Percentiles rank a stretch among this genome's conserved stretches.
phyloP scores from a whole-genome alignment of 805 yeast genomes.

The Schwanniomyces sp. region DNA sequence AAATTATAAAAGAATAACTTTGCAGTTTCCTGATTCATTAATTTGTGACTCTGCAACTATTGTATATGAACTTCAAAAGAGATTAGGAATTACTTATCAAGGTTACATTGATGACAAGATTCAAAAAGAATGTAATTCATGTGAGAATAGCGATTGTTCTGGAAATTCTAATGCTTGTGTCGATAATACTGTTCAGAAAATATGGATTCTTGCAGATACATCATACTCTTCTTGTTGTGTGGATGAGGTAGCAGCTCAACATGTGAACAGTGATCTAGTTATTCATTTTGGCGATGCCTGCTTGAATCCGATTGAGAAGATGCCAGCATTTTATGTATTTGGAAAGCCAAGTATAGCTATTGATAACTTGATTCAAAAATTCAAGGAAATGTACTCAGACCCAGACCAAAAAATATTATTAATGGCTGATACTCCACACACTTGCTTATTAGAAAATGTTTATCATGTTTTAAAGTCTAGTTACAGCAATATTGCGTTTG shows the following conservation, averaged over 20 bases:
- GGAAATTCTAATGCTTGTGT: not conserved
- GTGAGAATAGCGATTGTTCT: not conserved
- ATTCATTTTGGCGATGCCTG: constrained; percentile 97
- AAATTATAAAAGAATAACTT: constrained; percentile 56
- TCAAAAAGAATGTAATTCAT: not conserved
- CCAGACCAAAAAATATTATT: constrained; percentile 48
- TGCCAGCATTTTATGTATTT: constrained; percentile 78
- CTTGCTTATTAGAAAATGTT: constrained; percentile 43
- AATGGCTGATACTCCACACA: constrained; percentile 76
- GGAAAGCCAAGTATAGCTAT: constrained; percentile 63
- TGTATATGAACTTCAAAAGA: constrained; percentile 51
- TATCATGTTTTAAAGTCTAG: constrained; percentile 28
- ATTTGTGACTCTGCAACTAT: constrained; percentile 78
- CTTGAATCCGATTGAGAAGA: constrained; percentile 68
- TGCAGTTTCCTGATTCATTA: constrained; percentile 87
- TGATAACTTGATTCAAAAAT: constrained; percentile 32
- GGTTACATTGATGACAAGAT: not conserved
- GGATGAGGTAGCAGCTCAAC: constrained; percentile 96
- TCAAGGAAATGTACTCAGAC: constrained; percentile 42
- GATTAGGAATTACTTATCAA: constrained; percentile 16
- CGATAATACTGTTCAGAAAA: not conserved
- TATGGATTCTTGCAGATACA: constrained; percentile 92
- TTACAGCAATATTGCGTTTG: constrained; percentile 30
- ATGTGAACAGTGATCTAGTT: constrained; percentile 79
- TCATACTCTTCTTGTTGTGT: constrained; percentile 95